Evolutionary conservation across 148 eudicot species (phyloP).

Genomic region (Rhododendron molle): DNA sequence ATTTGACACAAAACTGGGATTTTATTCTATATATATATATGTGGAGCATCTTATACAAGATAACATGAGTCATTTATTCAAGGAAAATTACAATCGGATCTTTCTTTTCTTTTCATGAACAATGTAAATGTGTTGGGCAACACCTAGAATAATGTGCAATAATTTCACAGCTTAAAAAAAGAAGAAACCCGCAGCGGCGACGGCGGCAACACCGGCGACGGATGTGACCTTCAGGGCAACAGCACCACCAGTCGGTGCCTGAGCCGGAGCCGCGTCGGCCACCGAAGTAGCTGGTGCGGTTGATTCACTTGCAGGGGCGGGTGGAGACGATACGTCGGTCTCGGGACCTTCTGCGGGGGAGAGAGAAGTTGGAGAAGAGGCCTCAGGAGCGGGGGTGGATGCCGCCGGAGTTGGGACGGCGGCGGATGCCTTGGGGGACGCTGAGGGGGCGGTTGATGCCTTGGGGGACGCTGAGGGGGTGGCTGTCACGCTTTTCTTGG

Average conservation of each 20-base stretch:
- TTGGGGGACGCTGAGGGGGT: slow-evolving; percentile 5
- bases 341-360: not conserved
- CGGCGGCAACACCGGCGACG: not conserved
- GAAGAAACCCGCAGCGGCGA: not conserved
- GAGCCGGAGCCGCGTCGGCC: slow-evolving; percentile 10
- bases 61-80: not conserved
- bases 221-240: slow-evolving; percentile 7
- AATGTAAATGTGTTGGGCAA: not conserved
- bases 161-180: not conserved
- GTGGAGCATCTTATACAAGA: not conserved
- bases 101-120: not conserved
- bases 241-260: slow-evolving; percentile 1
- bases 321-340: slow-evolving; percentile 15
- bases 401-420: not conserved
- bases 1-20: not conserved
- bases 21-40: not conserved
- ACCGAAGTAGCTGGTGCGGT: not conserved
- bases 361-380: not conserved
- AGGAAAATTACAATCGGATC: not conserved
- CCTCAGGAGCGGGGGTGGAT: not conserved
- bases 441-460: not conserved
- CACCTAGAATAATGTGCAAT: not conserved
- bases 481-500: not conserved
- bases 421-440: not conserved
- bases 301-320: slow-evolving; percentile 24